These are phyloP conservation scores for Monosporascus sp. DNA, from an alignment of 2,329 filamentous ascomycete genomes.

Conservation along the genomic window DNA sequence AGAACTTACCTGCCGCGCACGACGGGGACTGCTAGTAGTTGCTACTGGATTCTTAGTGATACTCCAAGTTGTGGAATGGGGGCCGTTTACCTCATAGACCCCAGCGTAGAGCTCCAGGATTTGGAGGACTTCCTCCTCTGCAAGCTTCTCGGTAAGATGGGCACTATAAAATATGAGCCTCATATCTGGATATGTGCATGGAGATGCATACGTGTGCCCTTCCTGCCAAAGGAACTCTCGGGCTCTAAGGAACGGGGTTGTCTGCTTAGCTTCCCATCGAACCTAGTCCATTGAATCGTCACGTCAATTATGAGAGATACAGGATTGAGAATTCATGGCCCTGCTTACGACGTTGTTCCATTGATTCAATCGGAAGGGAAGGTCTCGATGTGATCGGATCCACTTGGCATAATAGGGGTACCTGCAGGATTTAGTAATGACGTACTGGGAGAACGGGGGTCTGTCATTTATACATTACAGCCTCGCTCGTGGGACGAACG, in stretches of 20 bases:
- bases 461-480: conserved; percentile 27
- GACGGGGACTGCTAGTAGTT: conserved; percentile 90
- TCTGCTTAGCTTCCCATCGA: conserved; percentile 96
- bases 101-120: conserved; percentile 91
- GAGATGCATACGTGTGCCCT: conserved; percentile 56
- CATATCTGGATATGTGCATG: neutral
- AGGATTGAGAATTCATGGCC: neutral
- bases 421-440: conserved; percentile 57
- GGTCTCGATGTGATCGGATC: conserved; percentile 93
- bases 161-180: conserved; percentile 49
- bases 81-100: conserved; percentile 62
- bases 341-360: conserved; percentile 72
- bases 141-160: conserved; percentile 77
- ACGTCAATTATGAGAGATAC: neutral
- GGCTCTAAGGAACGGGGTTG: conserved; percentile 79
- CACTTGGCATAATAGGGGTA: conserved; percentile 68
- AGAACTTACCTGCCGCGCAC: conserved; percentile 61
- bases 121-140: conserved; percentile 80
- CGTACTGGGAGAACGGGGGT: conserved; percentile 12
- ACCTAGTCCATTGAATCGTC: conserved; percentile 36
- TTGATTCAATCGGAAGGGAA: conserved; percentile 91
- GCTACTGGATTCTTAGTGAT: conserved; percentile 20
- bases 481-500: conserved; percentile 64
- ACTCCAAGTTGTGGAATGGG: neutral
- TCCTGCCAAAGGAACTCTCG: conserved; percentile 98